Percentiles rank a stretch among this genome's conserved stretches.
Conservation (phyloP, 345 rosid species). For the Lenwebbia sp. region DNA sequence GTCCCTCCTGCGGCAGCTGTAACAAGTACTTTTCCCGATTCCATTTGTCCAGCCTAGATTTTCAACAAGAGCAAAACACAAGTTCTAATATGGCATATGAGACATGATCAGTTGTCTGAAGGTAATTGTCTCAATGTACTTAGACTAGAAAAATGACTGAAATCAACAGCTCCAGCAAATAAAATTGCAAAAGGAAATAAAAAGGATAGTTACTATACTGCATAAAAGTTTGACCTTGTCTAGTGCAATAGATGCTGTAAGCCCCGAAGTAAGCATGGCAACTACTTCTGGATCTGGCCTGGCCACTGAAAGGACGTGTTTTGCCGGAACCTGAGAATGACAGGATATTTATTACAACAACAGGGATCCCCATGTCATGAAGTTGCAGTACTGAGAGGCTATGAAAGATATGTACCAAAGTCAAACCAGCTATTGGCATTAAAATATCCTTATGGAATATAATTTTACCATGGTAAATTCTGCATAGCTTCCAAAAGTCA, state of each 20-base stretch:
- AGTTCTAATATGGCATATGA: background rate
- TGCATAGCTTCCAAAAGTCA: constrained; percentile 84
- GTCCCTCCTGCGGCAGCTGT: constrained; percentile 99
- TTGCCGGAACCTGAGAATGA: constrained; percentile 48
- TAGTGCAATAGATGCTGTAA: constrained; percentile 88
- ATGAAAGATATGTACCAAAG: background rate
- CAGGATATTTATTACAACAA: background rate
- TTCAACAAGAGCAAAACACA: constrained; percentile 2
- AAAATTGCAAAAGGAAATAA: background rate
- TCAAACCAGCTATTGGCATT: background rate
- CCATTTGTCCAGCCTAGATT: constrained; percentile 73
- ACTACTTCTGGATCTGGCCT: constrained; percentile 96
- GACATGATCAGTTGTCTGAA: background rate
- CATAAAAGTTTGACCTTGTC: constrained; percentile 45
- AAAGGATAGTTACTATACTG: background rate
- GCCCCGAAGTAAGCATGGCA: constrained; percentile 98
- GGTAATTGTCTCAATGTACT: background rate
- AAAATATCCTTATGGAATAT: background rate
- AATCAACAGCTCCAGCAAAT: background rate
- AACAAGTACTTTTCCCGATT: constrained; percentile 68
- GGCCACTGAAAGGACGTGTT: constrained; percentile 77
- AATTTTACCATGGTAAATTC: constrained; percentile 52
- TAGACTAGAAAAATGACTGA: background rate
- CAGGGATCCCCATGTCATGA: background rate
- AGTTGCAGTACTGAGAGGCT: background rate